Conservation (phyloP, 2,329 filamentous ascomycete genomes). For the Emydomyces testavorans region DNA sequence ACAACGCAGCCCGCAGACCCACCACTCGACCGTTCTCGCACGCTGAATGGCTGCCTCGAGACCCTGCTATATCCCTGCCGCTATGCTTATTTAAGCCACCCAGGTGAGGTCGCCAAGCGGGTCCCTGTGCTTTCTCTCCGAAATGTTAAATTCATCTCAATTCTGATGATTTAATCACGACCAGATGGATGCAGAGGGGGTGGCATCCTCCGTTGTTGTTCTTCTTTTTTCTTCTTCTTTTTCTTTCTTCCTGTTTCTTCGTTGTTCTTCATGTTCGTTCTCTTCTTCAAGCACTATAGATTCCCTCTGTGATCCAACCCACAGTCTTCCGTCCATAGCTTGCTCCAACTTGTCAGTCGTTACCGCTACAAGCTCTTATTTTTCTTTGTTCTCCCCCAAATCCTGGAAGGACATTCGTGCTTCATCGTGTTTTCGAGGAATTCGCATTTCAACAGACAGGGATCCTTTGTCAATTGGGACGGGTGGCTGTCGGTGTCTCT, state of each 20-base stretch:
- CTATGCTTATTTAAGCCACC: conserved; percentile 6
- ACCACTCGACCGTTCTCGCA: neutral
- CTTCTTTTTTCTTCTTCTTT: neutral
- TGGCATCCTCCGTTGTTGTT: conserved; percentile 3
- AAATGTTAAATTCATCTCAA: too few relatives aligned
- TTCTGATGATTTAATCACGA: too few relatives aligned
- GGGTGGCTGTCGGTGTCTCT: too few relatives aligned
- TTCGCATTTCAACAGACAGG: too few relatives aligned
- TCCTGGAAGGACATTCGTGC: neutral
- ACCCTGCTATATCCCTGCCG: too few relatives aligned
- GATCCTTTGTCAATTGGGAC: too few relatives aligned
- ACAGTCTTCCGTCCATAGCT: neutral
- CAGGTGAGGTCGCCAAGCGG: neutral
- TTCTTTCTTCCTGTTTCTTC: neutral
- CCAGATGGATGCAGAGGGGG: too few relatives aligned
- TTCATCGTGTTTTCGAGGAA: too few relatives aligned
- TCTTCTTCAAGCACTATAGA: too few relatives aligned
- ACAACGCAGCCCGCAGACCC: too few relatives aligned
- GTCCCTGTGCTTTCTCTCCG: neutral
- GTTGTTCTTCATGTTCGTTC: neutral
- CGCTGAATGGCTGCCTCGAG: neutral
- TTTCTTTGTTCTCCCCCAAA: neutral
- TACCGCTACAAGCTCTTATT: neutral
- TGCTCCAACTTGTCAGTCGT: neutral
- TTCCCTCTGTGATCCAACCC: neutral